Evolutionary conservation across 805 yeast species (phyloP), one percentile per base, ranked within the genome.

Genomic region (Saccharomycopsis selenospora): DNA sequence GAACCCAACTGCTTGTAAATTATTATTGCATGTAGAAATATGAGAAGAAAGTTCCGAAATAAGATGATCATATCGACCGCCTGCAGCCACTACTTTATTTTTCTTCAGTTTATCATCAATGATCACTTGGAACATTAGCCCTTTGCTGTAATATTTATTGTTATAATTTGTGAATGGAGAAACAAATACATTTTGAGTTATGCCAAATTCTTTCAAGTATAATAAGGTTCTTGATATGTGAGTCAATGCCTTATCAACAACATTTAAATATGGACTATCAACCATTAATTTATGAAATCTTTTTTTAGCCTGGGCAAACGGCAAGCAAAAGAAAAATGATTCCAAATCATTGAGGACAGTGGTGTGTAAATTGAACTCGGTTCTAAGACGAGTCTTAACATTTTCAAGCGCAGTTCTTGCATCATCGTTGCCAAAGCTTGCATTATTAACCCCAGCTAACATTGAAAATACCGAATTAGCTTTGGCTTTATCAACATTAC

Each of bases 31-130:
- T 17, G 38, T 18, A 22, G 40, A 40, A 44, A 74, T 53, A 36
- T 58, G 60, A 1, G 59, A 45, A 0, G 91, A 76, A 51, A 88
- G 72, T 14, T 80, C 72, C 2, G 77, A 69, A 11, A 89, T 76
- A 55, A 93, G 70, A 18, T 71, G 69, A 58, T 91, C 98, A 60
- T 89, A 93, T 48, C 99, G 70, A 2, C 99, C 99, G 41, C 99
- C 99, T 0, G 93, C 91, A 13, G 93, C 93, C 36, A 93, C 68
- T 27, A 82, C 70, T 4, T 51, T 36, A 6, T 10, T 57, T 43
- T 61, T 61, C 53, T 59, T 71, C 53, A 57, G 73, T 57, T 72
- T 79, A 3, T 79, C 82, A 47, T 86, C 84, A 54, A 79, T 76
- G 1, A 88, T 76, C 0, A 85, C 87, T 56, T 88, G 95, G 61